phyloP scores from a whole-genome alignment of 164 flowering plant genomes.

The Kingdonia uniflora region DNA sequence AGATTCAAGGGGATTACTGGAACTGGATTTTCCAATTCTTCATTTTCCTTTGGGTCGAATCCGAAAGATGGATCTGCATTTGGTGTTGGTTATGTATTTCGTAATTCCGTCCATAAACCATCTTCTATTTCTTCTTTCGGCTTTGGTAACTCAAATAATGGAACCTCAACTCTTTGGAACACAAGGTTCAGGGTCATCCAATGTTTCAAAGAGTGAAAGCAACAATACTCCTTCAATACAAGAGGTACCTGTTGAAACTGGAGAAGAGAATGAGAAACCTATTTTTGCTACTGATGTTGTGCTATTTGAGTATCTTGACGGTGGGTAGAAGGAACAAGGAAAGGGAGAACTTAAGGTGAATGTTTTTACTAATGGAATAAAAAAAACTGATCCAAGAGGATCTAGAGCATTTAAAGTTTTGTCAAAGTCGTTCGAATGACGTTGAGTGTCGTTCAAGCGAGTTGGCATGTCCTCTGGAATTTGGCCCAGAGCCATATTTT shows the following conservation, averaged over 20 bases:
- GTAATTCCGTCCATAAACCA: too few species aligned
- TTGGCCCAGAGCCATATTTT: too few species aligned
- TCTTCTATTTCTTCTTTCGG: conserved; percentile 26
- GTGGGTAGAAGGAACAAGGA: too few species aligned
- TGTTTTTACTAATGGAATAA: conserved; percentile 36
- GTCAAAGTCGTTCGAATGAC: too few species aligned
- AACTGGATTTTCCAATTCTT: conserved; percentile 45
- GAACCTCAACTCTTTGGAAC: conserved; percentile 50
- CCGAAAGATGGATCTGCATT: too few species aligned
- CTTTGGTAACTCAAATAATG: too few species aligned
- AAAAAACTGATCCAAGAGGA: conserved; percentile 61
- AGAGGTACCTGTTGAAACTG: conserved; percentile 78
- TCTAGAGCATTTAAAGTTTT: too few species aligned
- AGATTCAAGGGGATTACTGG: conserved; percentile 89
- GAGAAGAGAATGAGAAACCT: conserved; percentile 82
- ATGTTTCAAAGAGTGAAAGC: too few species aligned
- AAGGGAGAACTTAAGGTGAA: conserved; percentile 91
- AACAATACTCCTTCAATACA: too few species aligned
- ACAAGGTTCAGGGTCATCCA: conserved; percentile 28
- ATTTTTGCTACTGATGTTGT: conserved; percentile 72
- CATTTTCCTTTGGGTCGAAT: conserved; percentile 62
- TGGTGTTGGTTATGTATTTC: too few species aligned
- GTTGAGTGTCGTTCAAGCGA: too few species aligned
- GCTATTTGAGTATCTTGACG: conserved; percentile 66
- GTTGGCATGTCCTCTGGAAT: too few species aligned